Conservation (phyloP, 2,329 filamentous ascomycete genomes). For the Sclerotinia nivalis region DNA sequence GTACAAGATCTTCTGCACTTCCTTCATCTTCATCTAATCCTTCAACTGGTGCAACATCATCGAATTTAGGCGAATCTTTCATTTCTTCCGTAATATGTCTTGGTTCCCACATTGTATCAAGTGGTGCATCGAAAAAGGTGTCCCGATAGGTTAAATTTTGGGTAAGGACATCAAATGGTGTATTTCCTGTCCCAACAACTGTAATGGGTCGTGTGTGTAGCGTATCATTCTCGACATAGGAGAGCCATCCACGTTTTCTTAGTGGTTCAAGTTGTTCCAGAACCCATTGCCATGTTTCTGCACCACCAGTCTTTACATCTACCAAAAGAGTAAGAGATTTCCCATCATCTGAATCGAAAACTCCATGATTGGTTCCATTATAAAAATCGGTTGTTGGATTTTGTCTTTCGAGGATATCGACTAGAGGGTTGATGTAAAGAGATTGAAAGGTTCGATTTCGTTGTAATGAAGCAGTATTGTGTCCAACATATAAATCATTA, state of each 20-base stretch:
- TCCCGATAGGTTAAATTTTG: slow-evolving; percentile 58
- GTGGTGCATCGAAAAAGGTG: slow-evolving; percentile 66
- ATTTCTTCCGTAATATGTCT: slow-evolving; percentile 24
- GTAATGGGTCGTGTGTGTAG: slow-evolving; percentile 61
- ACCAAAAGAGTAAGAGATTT: slow-evolving; percentile 64
- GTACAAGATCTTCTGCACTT: slow-evolving; percentile 27
- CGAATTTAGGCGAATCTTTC: slow-evolving; percentile 21
- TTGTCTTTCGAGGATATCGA: slow-evolving; percentile 56
- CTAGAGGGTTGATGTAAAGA: slow-evolving; percentile 65
- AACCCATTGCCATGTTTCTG: slow-evolving; percentile 54
- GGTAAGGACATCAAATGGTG: slow-evolving; percentile 57
- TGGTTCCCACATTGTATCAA: slow-evolving; percentile 48
- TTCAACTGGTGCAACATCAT: slow-evolving; percentile 25
- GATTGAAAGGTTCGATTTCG: slow-evolving; percentile 58
- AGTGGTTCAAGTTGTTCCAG: slow-evolving; percentile 59
- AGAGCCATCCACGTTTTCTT: slow-evolving; percentile 58
- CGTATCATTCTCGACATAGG: slow-evolving; percentile 51
- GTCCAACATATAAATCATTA: slow-evolving; percentile 62
- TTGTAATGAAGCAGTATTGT: slow-evolving; percentile 56
- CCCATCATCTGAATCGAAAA: slow-evolving; percentile 55
- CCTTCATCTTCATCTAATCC: slow-evolving; percentile 30
- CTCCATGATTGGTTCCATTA: slow-evolving; percentile 50
- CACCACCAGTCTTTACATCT: slow-evolving; percentile 65
- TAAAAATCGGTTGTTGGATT: slow-evolving; percentile 52
- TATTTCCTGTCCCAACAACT: slow-evolving; percentile 67